Evolutionary conservation across 768 basidiomycete species (phyloP), one percentile per base, ranked within the genome.

Genomic region (Psilocybe tampanensis): DNA sequence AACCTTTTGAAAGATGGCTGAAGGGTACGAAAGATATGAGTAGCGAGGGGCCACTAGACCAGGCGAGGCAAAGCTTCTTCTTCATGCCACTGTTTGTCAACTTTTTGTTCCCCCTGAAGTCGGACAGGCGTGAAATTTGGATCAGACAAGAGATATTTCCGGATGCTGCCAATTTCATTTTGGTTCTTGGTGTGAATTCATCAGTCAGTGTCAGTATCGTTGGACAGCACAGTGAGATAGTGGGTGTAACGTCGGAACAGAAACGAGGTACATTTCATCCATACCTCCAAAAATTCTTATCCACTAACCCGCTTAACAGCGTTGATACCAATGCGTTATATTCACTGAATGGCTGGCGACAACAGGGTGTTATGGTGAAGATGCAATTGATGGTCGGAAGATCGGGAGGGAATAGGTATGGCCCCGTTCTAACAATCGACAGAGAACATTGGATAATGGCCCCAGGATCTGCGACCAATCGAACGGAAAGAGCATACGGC

Each of bases 401-500:
- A 13, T 8, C 6, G n/a, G 12, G 36, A 13, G 6, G 36, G 15
- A 39, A 39, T 4, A 13, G 36, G 12, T 5, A 39, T 39, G 36
- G 12, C 36, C 36, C 6, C 12, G 12, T 39, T n/a, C n/a, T 3
- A 15, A 15, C 36, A 13, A 13, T 39, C 36, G 36, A 13, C 12
- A 13, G 4, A 3, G 13, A 6, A 3, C 4, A 13, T 13, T 13
- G 36, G n/a, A n/a, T n/a, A n/a, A n/a, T 13, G 3, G 23, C n/a
- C 15, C 15, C 45, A 47, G 23, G 23, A 47, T 47, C 24, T 47
- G 19, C 9, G 5, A 26, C n/a, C 36, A 39, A 39, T 39, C n/a
- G 4, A 39, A 13, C 11, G 39, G 32, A 41, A 55, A 41, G 39
- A 52, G 57, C 54, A 62, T 59, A 62, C 57, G 54, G 53, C 61